These are phyloP conservation scores for Suillus fuscotomentosus DNA, from an alignment of 768 basidiomycete genomes.

Conservation along the genomic window DNA sequence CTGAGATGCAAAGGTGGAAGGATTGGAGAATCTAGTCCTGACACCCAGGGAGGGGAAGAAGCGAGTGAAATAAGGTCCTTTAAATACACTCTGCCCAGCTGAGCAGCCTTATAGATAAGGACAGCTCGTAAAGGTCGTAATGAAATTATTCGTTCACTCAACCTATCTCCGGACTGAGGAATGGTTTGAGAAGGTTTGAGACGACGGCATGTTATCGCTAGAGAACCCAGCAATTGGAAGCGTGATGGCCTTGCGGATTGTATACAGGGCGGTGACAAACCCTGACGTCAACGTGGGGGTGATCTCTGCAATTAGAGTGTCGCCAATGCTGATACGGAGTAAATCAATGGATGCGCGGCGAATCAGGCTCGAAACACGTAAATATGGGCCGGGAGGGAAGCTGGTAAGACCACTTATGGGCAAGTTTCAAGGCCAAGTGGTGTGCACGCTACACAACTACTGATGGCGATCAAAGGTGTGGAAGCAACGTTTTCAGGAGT, in stretches of 20 bases:
- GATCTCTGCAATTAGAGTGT: background rate
- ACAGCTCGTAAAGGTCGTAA: slow-evolving; percentile 25
- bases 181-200: slow-evolving; percentile 13
- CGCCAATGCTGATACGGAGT: background rate
- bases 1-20: background rate
- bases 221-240: slow-evolving; percentile 34
- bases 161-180: slow-evolving; percentile 21
- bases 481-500: slow-evolving; percentile 34
- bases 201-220: slow-evolving; percentile 32
- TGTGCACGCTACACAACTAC: slow-evolving; percentile 22
- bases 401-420: slow-evolving; percentile 15
- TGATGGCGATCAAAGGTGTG: slow-evolving; percentile 24
- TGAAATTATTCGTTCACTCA: slow-evolving; percentile 32
- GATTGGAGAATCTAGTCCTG: background rate
- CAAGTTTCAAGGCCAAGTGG: slow-evolving; percentile 17
- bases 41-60: background rate
- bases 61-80: slow-evolving; percentile 16
- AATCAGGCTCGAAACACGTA: slow-evolving; percentile 32
- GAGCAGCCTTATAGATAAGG: slow-evolving; percentile 33
- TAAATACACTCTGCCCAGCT: slow-evolving; percentile 32
- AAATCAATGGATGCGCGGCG: slow-evolving; percentile 19
- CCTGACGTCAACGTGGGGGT: slow-evolving; percentile 16
- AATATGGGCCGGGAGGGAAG: slow-evolving; percentile 23
- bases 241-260: slow-evolving; percentile 34
- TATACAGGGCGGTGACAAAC: slow-evolving; percentile 23